phyloP scores from a whole-genome alignment of 441 rosid species.

The Manihot esculenta region DNA sequence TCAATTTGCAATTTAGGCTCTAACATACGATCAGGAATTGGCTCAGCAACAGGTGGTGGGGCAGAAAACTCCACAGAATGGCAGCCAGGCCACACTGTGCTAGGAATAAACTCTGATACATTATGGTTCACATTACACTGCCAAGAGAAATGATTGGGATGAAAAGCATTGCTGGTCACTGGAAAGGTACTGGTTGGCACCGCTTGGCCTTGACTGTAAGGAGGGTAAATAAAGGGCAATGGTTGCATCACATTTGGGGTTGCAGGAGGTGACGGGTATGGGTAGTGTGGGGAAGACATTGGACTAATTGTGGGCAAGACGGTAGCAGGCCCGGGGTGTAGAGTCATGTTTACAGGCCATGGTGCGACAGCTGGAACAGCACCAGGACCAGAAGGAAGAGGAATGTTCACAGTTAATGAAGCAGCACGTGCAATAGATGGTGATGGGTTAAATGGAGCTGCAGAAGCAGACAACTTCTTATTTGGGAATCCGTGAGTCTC shows the following conservation, averaged over 20 bases:
- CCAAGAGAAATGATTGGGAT: constrained; percentile 91
- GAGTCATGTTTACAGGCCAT: constrained; percentile 88
- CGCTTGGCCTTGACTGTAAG: constrained; percentile 65
- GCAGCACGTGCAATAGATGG: constrained; percentile 60
- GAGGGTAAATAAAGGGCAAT: constrained; percentile 83
- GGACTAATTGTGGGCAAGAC: constrained; percentile 48
- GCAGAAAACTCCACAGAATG: constrained; percentile 69
- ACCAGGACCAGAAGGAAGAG: constrained; percentile 56
- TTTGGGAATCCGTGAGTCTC: constrained; percentile 53
- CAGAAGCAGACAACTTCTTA: constrained; percentile 93
- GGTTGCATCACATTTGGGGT: constrained; percentile 92
- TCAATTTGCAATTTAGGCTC: constrained; percentile 41
- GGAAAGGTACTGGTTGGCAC: constrained; percentile 79
- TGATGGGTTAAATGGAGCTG: constrained; percentile 91
- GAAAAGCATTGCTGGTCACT: constrained; percentile 70
- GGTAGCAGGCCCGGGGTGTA: constrained; percentile 69
- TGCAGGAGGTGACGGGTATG: constrained; percentile 85
- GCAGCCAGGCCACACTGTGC: constrained; percentile 76
- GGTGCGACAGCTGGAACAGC: constrained; percentile 59
- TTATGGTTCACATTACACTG: constrained; percentile 62
- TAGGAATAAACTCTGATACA: constrained; percentile 67
- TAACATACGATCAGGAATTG: constrained; percentile 48
- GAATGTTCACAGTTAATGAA: constrained; percentile 59
- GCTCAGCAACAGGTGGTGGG: constrained; percentile 65
- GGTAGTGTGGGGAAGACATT: constrained; percentile 59